phyloP scores from a whole-genome alignment of 2,329 filamentous ascomycete genomes.

The Ceratocystis cacaofunesta region DNA sequence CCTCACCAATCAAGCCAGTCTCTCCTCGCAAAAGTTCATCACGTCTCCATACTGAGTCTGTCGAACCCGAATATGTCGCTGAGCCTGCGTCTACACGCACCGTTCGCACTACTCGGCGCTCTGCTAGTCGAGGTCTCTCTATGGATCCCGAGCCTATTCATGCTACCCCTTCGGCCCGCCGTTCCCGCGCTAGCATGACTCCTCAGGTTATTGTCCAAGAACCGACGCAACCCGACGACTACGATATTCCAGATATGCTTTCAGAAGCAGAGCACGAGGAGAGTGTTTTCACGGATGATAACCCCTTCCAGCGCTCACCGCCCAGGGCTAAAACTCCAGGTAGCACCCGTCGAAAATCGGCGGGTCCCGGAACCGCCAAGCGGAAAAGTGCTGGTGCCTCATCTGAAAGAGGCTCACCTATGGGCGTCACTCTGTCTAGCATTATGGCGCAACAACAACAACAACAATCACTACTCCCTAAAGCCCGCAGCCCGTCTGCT shows the following conservation, averaged over 20 bases:
- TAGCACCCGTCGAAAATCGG: slow-evolving; percentile 34
- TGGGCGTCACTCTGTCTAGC: slow-evolving; percentile 16
- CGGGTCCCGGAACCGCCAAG: slow-evolving; percentile 27
- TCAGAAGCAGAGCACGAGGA: slow-evolving; percentile 32
- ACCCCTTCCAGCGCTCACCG: slow-evolving; percentile 81
- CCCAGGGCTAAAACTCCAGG: slow-evolving; percentile 34
- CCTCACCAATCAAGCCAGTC: slow-evolving; percentile 37
- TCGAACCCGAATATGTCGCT: slow-evolving; percentile 10
- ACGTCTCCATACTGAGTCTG: slow-evolving; percentile 34
- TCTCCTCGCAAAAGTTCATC: slow-evolving; percentile 21
- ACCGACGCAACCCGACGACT: slow-evolving; percentile 11
- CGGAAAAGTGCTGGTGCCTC: slow-evolving; percentile 22
- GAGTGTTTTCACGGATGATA: slow-evolving; percentile 71
- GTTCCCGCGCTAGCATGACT: slow-evolving; percentile 13
- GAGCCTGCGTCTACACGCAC: slow-evolving; percentile 9
- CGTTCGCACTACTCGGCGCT: slow-evolving; percentile 8
- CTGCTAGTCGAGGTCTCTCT: slow-evolving; percentile 17
- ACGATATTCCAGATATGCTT: slow-evolving; percentile 23
- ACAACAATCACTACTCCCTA: slow-evolving; percentile 5
- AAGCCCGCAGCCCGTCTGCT: neutral
- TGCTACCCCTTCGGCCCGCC: slow-evolving; percentile 20
- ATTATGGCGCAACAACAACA: slow-evolving; percentile 16
- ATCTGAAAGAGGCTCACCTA: slow-evolving; percentile 26
- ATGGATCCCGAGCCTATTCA: slow-evolving; percentile 40
- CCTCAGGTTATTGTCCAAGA: slow-evolving; percentile 15